Percentiles rank a stretch among this genome's conserved stretches.
These are phyloP conservation scores for Forsythia suspensa DNA, from an alignment of 257 asterid genomes.

Conservation along the genomic window DNA sequence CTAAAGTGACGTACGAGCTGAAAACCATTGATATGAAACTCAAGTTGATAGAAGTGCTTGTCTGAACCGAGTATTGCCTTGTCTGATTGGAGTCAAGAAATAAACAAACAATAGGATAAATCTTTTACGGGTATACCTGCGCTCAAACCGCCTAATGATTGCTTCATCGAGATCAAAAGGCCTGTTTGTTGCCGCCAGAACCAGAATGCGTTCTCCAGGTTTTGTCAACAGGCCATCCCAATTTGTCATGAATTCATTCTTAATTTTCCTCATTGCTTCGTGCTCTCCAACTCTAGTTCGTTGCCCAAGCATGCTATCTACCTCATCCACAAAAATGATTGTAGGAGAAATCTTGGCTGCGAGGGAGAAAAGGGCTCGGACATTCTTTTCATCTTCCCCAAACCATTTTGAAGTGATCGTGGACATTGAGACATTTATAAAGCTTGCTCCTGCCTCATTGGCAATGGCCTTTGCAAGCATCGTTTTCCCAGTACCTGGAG, in stretches of 20 bases:
- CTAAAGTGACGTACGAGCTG: not conserved
- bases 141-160: constrained; percentile 93
- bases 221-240: constrained; percentile 97
- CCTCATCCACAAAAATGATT: constrained; percentile 93
- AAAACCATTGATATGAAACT: not conserved
- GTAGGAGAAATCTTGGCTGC: constrained; percentile 97
- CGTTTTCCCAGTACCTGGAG: constrained; percentile 99
- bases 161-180: constrained; percentile 99
- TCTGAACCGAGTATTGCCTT: not conserved
- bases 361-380: constrained; percentile 93
- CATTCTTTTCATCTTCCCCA: constrained; percentile 97
- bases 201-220: constrained; percentile 92
- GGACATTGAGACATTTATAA: constrained; percentile 95
- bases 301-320: constrained; percentile 99
- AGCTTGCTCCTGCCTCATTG: constrained; percentile 97
- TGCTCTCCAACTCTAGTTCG: constrained; percentile 94
- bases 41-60: not conserved
- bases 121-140: constrained; percentile 55
- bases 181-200: constrained; percentile 96
- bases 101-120: not conserved
- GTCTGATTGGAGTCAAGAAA: not conserved
- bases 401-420: constrained; percentile 98
- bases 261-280: constrained; percentile 96
- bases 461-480: constrained; percentile 99
- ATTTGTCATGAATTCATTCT: constrained; percentile 91